Evolutionary conservation across 768 basidiomycete genomes (phyloP), one percentile per base, ranked within the genome.

Genomic region (Leccinum aurantiacum): DNA sequence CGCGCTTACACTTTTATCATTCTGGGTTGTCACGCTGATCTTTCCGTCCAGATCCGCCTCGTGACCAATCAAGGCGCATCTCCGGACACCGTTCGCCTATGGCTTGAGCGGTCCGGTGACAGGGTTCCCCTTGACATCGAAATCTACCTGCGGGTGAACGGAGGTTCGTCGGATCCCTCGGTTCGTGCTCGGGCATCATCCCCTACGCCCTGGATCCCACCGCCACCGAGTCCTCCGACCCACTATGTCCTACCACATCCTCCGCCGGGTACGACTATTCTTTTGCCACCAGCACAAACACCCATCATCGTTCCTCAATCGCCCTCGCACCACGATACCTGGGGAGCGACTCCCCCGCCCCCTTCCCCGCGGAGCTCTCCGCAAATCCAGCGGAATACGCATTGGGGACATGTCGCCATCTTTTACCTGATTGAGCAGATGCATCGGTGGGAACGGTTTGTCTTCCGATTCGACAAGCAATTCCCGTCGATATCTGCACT

Each of bases 341-440:
- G 80, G 78, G 67, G 73, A 9, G 70, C 77, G 3, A 67, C 76
- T 10, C 64, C 70, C 22, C 69, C 72, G 0, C 68, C 73, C 2
- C 63, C 65, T 15, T 57, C 74, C 22, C 62, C 66, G 17, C 68
- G 73, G 17, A 67, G 62, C n/a, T 60, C 47, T 6, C 71, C 71
- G 2, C 73, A 75, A 50, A 14, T 77, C 50, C 72, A 80, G 61
- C 77, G 79, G 17, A 86, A 82, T 62, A 79, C 83, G 61, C 86
- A 89, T 57, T 93, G 90, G 90, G 90, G 89, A 0, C 85, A 90
- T 63, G 88, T 93, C 33, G 88, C 87, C 0, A 84, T 92, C 49
- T 91, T 81, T 70, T 93, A 92, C 69, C 74, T 93, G 22, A 85
- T 87, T 2, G 84, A 89, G 64, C 88, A 91, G 69, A 91, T 91